These are phyloP conservation scores for Oenanthe sinensis DNA, from an alignment of 129 eudicot species.

Conservation along the genomic window DNA sequence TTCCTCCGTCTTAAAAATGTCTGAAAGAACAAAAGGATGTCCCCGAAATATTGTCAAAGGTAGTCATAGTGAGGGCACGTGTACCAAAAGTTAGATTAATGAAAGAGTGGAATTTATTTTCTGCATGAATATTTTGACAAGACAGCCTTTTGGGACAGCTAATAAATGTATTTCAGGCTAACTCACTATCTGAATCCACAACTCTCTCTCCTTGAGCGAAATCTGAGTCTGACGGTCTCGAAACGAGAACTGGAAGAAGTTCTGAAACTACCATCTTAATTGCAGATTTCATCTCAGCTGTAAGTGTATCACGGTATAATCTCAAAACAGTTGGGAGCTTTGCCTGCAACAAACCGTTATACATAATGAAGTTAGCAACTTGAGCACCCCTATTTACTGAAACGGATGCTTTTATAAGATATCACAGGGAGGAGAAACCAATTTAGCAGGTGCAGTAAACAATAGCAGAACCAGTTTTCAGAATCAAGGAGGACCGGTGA, in stretches of 20 bases:
- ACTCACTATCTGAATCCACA: conserved; percentile 76
- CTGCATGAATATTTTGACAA: not conserved
- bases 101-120: not conserved
- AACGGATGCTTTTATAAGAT: not conserved
- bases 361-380: conserved; percentile 15
- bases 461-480: not conserved
- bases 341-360: conserved; percentile 47
- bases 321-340: conserved; percentile 92
- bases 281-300: conserved; percentile 88
- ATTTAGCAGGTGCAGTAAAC: not conserved
- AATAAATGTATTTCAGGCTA: not conserved
- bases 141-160: not conserved
- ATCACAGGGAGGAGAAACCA: not conserved
- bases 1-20: not conserved
- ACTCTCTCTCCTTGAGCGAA: conserved; percentile 52
- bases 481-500: not conserved
- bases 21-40: not conserved
- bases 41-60: not conserved
- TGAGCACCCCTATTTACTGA: not conserved
- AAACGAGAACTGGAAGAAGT: conserved; percentile 70
- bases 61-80: not conserved
- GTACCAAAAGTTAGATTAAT: not conserved
- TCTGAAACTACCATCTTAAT: conserved; percentile 74
- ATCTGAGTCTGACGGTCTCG: conserved; percentile 53
- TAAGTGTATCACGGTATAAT: conserved; percentile 81